Base-by-base conservation (phyloP, 2,329 filamentous ascomycete genomes). In the Beauveria medogensis region DNA sequence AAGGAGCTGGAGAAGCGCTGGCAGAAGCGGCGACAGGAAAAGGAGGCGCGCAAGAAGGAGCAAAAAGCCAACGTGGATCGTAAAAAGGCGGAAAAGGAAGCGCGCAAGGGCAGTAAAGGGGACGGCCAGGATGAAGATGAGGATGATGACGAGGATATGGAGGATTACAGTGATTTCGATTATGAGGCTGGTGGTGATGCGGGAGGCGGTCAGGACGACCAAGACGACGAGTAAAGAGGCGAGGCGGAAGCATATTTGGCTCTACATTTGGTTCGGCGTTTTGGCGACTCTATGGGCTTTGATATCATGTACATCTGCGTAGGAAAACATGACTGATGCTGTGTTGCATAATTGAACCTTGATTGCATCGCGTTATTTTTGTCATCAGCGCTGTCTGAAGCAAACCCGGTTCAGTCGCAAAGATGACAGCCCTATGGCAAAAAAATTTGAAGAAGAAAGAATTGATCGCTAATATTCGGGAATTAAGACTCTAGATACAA, bases 41-140 rank as follows among this genome's bases (percentile, higher is more conserved):
- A 95, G 78, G 92, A 92, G 61, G 84, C 84, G 60, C 81, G 94
- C 65, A 88, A 85, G 76, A 87, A 87, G 71, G 82, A 91, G 68
- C 94, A 99, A 72, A 92, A 84, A 73, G 92, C 90, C 66, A 97
- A 97, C 67, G 84, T 99, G 2, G 92, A 96, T 75, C 88, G 82
- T 75, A 97, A 97, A 78, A 85, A 87, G 70, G 73, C 71, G 37
- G 73, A 70, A 54, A 79, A 77, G 62, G 75, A 70, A 26, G 75
- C 76, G 24, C 70, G 72, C 30, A 74, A 77, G 65, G 72, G 70
- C 50, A 71, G 68, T 3, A 75, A 77, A 59, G 68, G 68, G 5
- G 70, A 64, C 40, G 63, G 67, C 28, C 68, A 72, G 1, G 73
- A 67, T 5, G 69, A 69, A 1, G 74, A 67, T 5, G 69, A 69